These are phyloP conservation scores for Prunus campanulata DNA, from an alignment of 306 rosid species.

Conservation along the genomic window DNA sequence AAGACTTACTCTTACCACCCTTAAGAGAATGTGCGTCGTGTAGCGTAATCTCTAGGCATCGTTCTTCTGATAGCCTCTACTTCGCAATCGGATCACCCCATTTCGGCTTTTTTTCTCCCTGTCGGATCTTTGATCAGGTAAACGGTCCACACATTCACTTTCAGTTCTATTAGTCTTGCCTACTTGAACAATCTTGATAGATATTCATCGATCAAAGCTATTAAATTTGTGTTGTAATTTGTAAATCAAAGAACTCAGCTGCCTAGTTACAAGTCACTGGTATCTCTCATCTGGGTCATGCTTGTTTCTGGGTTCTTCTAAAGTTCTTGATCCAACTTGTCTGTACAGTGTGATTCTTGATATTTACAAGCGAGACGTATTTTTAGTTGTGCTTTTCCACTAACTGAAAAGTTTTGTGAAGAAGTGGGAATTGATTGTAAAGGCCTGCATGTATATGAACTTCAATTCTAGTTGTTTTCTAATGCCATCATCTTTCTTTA, in stretches of 20 bases:
- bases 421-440: not conserved
- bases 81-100: constrained; percentile 11
- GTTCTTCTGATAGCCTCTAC: not conserved
- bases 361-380: not conserved
- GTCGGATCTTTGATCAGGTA: constrained; percentile 7
- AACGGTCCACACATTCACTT: not conserved
- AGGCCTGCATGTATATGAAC: not conserved
- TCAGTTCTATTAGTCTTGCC: not conserved
- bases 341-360: not conserved
- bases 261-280: not conserved
- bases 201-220: not conserved
- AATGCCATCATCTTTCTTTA: not conserved
- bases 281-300: not conserved
- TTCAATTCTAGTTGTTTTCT: not conserved
- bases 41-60: constrained; percentile 22
- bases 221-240: not conserved
- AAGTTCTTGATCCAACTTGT: not conserved
- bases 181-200: not conserved
- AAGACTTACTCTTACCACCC: not conserved
- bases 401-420: not conserved
- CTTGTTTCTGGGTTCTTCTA: not conserved
- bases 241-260: not conserved
- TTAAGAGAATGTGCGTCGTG: not conserved
- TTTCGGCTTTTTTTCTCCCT: not conserved
- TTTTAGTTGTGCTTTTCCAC: not conserved